Conservation (phyloP, 768 basidiomycete species). For the Tulasnella sp. region DNA sequence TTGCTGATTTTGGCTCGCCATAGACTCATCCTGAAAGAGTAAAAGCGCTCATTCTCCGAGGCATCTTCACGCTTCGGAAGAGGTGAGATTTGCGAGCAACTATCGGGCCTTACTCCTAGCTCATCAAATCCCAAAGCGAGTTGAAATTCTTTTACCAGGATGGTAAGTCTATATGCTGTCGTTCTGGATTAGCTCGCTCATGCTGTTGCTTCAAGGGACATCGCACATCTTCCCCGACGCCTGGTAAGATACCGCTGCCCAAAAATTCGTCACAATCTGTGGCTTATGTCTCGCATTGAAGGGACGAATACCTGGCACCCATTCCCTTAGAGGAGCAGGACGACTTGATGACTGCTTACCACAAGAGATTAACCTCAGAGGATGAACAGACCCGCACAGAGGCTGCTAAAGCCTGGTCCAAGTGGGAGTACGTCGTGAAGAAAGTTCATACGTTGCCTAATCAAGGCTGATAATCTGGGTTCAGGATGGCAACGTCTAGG, state of each 20-base stretch:
- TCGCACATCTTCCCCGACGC: constrained; percentile 66
- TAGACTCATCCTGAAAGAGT: constrained; percentile 79
- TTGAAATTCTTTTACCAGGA: constrained; percentile 91
- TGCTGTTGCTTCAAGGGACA: background rate
- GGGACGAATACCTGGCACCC: constrained; percentile 77
- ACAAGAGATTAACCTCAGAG: constrained; percentile 65
- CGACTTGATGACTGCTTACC: constrained; percentile 81
- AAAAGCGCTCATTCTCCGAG: constrained; percentile 69
- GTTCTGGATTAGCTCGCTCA: background rate
- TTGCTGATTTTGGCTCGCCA: background rate
- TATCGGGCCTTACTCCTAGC: background rate
- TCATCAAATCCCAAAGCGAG: constrained; percentile 46
- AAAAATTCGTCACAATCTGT: background rate
- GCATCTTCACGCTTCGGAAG: constrained; percentile 82
- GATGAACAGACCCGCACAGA: constrained; percentile 60
- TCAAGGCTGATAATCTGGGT: background rate
- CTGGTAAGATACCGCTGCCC: constrained; percentile 50
- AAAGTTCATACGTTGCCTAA: background rate
- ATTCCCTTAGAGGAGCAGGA: constrained; percentile 77
- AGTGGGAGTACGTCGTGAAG: constrained; percentile 70
- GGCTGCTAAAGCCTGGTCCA: constrained; percentile 83
- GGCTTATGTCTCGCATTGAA: constrained; percentile 34
- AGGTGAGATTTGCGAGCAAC: constrained; percentile 42
- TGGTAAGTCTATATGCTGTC: constrained; percentile 38
- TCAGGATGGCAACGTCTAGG: constrained; percentile 78